Base-by-base conservation (phyloP, 106 monocot species). In the Acanthochlamys bracteata region DNA sequence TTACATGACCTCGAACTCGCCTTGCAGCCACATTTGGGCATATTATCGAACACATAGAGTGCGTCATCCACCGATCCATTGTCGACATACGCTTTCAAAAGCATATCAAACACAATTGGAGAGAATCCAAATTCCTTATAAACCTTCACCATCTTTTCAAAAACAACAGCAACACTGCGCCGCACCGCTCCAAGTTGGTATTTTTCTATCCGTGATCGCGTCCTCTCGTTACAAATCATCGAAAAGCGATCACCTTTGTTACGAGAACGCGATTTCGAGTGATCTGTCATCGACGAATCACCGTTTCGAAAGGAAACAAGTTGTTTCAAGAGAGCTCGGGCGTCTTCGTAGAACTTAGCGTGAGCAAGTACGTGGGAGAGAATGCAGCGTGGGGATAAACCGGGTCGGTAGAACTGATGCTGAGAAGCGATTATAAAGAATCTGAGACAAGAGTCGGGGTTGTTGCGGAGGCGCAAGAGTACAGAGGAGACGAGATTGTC, bases 1-100 rank as follows among this genome's bases (percentile, higher is more conserved):
- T 85, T 84, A 53, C 91, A 96, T 12, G 96, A 96, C 69, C 91
- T 77, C 64, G 74, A 58, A 59, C 80, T 85, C 10, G 96, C 87
- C n/a, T 53, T 74, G 57, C 78, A 83, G 11, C 91, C 88, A 53
- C 41, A 59, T 63, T 55, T 85, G 4, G 76, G 78, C 96, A 91
- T 96, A 49, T 83, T 91, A 70, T 96, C 96, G 49, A 91, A 80
- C 59, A 91, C 84, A 27, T 57, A 76, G 62, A 96, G 91, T 13
- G 96, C 96, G 23, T 83, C 67, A 55, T 74, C 79, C 7, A 73
- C 11, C 45, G 63, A 45, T 7, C 78, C 82, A 27, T 10, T 52
- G 27, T 91, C 83, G 4, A 74, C 65, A 25, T 85, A 88, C 1
- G 59, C 79, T 55, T 88, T 91, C 24, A 96, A 53, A 21, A 96